Conservation (phyloP, 2,329 filamentous ascomycete genomes). For the Pseudogymnoascus destructans region DNA sequence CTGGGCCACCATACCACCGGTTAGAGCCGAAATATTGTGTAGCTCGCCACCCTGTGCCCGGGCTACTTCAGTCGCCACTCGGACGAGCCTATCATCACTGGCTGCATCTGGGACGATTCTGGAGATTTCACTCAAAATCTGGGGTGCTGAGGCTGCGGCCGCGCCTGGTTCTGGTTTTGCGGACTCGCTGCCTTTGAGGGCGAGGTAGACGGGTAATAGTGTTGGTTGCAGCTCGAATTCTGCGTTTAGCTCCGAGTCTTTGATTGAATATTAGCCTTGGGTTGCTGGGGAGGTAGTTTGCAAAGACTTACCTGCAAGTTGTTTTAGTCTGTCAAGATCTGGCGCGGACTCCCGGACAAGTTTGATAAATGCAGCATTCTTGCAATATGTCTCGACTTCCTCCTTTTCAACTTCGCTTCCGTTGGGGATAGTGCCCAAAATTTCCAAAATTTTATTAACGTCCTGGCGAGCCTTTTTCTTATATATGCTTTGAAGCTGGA, state of each 20-base stretch:
- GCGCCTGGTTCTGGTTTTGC: slow-evolving; percentile 13
- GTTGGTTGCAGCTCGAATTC: slow-evolving; percentile 37
- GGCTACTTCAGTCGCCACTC: slow-evolving; percentile 52
- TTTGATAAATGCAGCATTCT: slow-evolving; percentile 86
- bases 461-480: slow-evolving; percentile 76
- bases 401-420: slow-evolving; percentile 46
- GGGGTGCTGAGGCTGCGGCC: slow-evolving; percentile 33
- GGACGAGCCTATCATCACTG: slow-evolving; percentile 36
- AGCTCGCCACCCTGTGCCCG: slow-evolving; percentile 74
- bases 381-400: slow-evolving; percentile 87
- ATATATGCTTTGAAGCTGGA: slow-evolving; percentile 84
- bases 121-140: slow-evolving; percentile 38
- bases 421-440: slow-evolving; percentile 40
- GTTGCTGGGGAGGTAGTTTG: neutral
- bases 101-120: slow-evolving; percentile 35
- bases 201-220: slow-evolving; percentile 56
- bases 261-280: slow-evolving; percentile 10
- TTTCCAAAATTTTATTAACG: slow-evolving; percentile 56
- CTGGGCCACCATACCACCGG: slow-evolving; percentile 89
- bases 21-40: slow-evolving; percentile 80
- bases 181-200: slow-evolving; percentile 42
- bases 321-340: neutral
- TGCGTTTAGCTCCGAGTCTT: slow-evolving; percentile 9
- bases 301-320: slow-evolving; percentile 3
- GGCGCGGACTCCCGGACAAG: slow-evolving; percentile 45